Percentiles rank a stretch among this genome's conserved stretches.
Conservation (phyloP, 208 protist genomes). For the Naegleria fowleri region DNA sequence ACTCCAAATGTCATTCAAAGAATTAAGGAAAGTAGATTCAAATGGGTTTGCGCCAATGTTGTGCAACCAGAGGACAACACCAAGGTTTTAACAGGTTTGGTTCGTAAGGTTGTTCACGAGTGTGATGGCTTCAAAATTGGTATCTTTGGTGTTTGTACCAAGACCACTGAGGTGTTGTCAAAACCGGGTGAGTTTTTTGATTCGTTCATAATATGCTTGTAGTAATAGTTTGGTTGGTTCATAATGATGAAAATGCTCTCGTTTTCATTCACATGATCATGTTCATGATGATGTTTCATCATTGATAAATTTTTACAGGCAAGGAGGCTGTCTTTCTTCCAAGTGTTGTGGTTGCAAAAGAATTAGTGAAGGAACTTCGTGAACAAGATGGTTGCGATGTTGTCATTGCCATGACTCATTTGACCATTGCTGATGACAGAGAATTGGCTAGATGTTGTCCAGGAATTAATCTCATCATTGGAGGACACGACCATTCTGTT, state of each 20-base stretch:
- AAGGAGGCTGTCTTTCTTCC: background rate
- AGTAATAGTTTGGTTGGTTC: too few species aligned
- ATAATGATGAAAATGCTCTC: too few species aligned
- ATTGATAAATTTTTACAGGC: background rate
- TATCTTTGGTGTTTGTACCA: background rate
- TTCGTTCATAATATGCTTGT: too few species aligned
- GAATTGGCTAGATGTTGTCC: background rate
- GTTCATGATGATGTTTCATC: too few species aligned
- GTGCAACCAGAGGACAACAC: background rate
- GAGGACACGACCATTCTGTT: background rate
- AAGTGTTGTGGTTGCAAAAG: background rate
- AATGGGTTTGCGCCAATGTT: background rate
- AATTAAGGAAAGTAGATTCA: background rate
- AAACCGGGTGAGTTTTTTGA: background rate
- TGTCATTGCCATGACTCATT: background rate
- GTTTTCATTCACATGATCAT: too few species aligned
- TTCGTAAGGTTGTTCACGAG: background rate
- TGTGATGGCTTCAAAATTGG: conserved; percentile 15
- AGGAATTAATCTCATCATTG: background rate
- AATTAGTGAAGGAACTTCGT: conserved; percentile 8
- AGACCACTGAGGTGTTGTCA: background rate
- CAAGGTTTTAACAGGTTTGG: background rate
- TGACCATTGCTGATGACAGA: background rate
- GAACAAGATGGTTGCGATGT: background rate
- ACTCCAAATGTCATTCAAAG: background rate